Evolutionary conservation across 2,329 filamentous ascomycete genomes (phyloP), one percentile per base, ranked within the genome.

Genomic region (Pseudogymnoascus sp.): DNA sequence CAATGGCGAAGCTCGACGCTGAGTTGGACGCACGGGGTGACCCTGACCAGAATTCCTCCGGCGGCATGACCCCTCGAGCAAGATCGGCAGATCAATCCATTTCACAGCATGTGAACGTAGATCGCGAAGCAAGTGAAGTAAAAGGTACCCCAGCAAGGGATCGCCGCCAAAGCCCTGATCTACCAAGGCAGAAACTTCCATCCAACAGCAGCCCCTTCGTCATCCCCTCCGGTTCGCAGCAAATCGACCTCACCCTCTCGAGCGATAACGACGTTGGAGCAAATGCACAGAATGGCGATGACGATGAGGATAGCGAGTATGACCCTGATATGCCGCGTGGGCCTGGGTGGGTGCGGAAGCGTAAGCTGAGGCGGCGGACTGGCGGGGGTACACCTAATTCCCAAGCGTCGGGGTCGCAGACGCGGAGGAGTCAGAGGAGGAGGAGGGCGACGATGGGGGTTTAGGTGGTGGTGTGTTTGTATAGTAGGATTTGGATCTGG

Each of bases 1-100:
- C 72, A 10, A 80, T 80, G 74, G 73, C 73, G 29, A 76, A 70
- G 29, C 66, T 79, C 1, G 78, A 80, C 23, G 68, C 62, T 61
- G 26, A 59, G 62, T 23, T 63, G 6, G 38, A 58, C 11, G 39
- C 62, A 26, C 62, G 62, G 33, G 63, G 63, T 37, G 64, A 66
- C 33, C 29, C 61, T 4, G 62, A 64, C 11, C 62, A 68, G 37
- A 45, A 60, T 55, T n/a, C 69, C 65, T n/a, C 69, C 65, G 8
- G 64, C 64, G 21, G 72, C 66, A 43, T 63, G 64, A 29, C 65
- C 63, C 19, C 66, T 65, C 26, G 66, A 64, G 16, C 63, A n/a
- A 14, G 37, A 6, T 43, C 39, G 41, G 37, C 63, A 61, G 35
- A 60, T 10, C 45, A 1, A 3, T 55, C 31, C 8, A 12, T 33